Base-by-base conservation (phyloP, 2,329 filamentous ascomycete species). In the Venturia oleaginea region DNA sequence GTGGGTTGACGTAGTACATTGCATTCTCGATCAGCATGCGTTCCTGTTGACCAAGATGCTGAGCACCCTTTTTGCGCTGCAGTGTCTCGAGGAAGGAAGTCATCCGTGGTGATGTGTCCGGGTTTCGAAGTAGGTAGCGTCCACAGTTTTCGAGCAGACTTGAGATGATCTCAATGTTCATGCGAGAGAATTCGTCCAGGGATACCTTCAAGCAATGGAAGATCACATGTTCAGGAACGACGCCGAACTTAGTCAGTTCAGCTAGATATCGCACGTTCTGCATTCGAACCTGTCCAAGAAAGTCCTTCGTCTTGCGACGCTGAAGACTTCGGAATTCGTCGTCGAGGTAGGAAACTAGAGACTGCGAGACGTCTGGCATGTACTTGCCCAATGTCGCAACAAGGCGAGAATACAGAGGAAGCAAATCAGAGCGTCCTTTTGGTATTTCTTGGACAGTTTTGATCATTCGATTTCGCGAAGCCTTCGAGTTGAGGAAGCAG, bases 121-220 rank as follows among this genome's bases (percentile, higher is more conserved):
- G 88, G 69, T 94, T 97, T 61, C 93, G 90, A 65, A 99, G 83
- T 27, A 99, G 80, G 75, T 97, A 99, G 22, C 94, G 86, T 54
- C 94, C 94, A 72, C 95, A 99, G 68, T 97, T 97, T 75, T 99
- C 94, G 27, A 99, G 82, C 34, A 99, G 81, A 71, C 95, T 96
- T 71, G 92, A 95, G 68, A 99, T 93, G 70, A 99, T 97, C 75
- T 99, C 95, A 68, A 99, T 97, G 72, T 99, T 99, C 90, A 97
- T 97, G 67, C 93, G 86, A 2, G 94, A 97, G 72, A 99, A 99
- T 72, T 99, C 94, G 71, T 99, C 94, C 34, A 99, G 79, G 69
- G 93, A 95, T 74, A 99, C 93, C 76, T 97, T 99, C 70, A 99
- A 85, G 73, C 94, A 99, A 73, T 99, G 94, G 73, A 99, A 99